These are phyloP conservation scores for Metrosideros polymorpha DNA, from an alignment of 441 rosid genomes.

Conservation along the genomic window DNA sequence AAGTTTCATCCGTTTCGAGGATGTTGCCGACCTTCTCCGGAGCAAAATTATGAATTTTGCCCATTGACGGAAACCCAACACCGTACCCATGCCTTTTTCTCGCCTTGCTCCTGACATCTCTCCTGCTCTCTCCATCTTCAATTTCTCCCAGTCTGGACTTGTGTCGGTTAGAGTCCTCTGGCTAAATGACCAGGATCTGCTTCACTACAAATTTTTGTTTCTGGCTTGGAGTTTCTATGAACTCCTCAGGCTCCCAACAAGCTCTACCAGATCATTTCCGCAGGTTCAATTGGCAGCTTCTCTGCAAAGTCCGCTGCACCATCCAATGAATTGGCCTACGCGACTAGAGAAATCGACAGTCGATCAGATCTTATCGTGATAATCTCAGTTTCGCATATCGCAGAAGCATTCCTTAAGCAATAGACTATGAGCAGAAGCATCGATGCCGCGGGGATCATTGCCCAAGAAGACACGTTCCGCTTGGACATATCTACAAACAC, in stretches of 20 bases:
- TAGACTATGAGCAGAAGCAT: slow-evolving; percentile 8
- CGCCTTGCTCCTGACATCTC: neutral
- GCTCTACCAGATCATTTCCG: slow-evolving; percentile 26
- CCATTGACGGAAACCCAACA: neutral
- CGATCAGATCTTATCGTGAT: neutral
- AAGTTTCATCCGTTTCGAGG: neutral
- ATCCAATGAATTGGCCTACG: slow-evolving; percentile 15
- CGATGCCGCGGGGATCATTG: slow-evolving; percentile 23
- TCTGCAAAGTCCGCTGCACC: slow-evolving; percentile 27
- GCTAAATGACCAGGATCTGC: neutral
- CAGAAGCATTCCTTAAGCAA: slow-evolving; percentile 13
- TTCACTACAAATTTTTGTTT: neutral
- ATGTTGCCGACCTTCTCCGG: neutral
- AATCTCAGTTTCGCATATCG: slow-evolving; percentile 15
- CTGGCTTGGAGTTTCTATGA: neutral
- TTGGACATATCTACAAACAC: slow-evolving; percentile 29
- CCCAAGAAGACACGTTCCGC: slow-evolving; percentile 32
- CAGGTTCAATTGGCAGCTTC: slow-evolving; percentile 29
- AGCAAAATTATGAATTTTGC: neutral
- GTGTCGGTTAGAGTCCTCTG: neutral
- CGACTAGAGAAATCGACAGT: slow-evolving; percentile 28
- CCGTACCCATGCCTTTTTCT: neutral
- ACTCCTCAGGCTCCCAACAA: neutral
- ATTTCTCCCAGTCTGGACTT: neutral
- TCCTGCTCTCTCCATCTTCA: neutral